Evolutionary conservation across 2,329 filamentous ascomycete genomes (phyloP).

Genomic region (Penicillium sp.): DNA sequence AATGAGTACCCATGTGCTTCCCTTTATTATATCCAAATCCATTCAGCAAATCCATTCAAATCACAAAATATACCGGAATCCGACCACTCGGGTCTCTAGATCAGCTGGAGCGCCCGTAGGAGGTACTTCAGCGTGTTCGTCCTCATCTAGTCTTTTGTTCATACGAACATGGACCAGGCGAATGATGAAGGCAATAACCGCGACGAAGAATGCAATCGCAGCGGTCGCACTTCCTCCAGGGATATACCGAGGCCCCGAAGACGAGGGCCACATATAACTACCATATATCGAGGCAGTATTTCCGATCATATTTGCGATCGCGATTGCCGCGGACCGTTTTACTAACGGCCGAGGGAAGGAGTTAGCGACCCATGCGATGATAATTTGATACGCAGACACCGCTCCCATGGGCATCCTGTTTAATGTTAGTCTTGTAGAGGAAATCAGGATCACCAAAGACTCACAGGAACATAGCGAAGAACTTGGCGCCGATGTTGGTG

Average conservation of each 20-base stretch:
- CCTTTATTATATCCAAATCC: no score
- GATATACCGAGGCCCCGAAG: constrained; percentile 40
- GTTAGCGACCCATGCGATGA: constrained; percentile 47
- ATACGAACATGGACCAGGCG: constrained; percentile 35
- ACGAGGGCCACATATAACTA: constrained; percentile 40
- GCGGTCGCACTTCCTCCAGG: constrained; percentile 40
- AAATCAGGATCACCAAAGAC: not conserved
- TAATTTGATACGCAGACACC: constrained; percentile 47
- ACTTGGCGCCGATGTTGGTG: constrained; percentile 53
- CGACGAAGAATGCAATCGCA: constrained; percentile 37
- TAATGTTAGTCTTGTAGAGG: not conserved
- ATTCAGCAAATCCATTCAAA: constrained; percentile 7
- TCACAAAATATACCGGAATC: constrained; percentile 27
- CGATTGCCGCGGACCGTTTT: constrained; percentile 47
- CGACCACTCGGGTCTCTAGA: constrained; percentile 9
- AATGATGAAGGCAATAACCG: constrained; percentile 34
- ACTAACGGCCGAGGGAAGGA: constrained; percentile 46
- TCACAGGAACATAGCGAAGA: constrained; percentile 63
- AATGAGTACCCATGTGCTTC: no score
- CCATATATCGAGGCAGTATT: constrained; percentile 46
- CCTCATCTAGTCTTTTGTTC: constrained; percentile 34
- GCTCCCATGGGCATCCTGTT: constrained; percentile 56
- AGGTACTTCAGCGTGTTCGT: constrained; percentile 13
- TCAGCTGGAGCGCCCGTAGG: not conserved
- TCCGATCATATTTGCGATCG: constrained; percentile 45